Evolutionary conservation across 1,284 basidiomycete species (phyloP), one percentile per base, ranked within the genome.

Genomic region (Ceratobasidium sp.): DNA sequence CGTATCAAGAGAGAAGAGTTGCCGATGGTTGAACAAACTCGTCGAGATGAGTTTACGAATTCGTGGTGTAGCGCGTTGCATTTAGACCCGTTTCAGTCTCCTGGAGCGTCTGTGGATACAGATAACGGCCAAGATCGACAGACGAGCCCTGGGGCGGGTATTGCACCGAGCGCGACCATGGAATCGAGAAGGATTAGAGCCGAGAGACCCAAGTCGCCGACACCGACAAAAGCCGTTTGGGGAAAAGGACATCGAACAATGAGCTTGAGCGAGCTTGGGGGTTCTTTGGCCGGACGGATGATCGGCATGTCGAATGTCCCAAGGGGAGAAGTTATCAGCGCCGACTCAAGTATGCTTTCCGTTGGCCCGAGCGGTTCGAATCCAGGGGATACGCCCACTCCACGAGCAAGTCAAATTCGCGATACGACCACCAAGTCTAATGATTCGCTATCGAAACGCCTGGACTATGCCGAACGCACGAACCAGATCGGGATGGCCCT

Each of bases 11-110:
- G 33, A 26, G 46, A 67, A 4, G 65, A 44, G 46, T 26, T 38
- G 6, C 65, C 65, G 23, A n/a, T 38, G 12, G 44, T 67, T 6
- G 46, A 67, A 26, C 65, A 52, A 33, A 48, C 65, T 4, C 46
- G 3, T 50, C 10, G 67, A 38, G 54, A 54, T 33, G 67, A 52
- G 12, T 74, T 52, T 52, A 74, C 61, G 38, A 74, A 65, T 28
- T 74, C 71, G 1, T 74, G 71, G 71, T 74, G 59, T 48, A 74
- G 71, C 38, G 71, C 61, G 1, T 26, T 74, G 15, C 46, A 65
- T 17, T 9, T 65, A 28, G 71, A 74, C 42, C 71, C 71, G 9
- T 74, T 74, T 44, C 71, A 54, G 26, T 64, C 71, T 10, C 38
- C 28, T 17, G 50, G 33, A 56, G 20, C 42, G 1, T 64, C 67